A percentile compares a stretch with the other conserved stretches of the same genome.
Conservation (phyloP, 331 rosid species). For the Saraca asoca region DNA sequence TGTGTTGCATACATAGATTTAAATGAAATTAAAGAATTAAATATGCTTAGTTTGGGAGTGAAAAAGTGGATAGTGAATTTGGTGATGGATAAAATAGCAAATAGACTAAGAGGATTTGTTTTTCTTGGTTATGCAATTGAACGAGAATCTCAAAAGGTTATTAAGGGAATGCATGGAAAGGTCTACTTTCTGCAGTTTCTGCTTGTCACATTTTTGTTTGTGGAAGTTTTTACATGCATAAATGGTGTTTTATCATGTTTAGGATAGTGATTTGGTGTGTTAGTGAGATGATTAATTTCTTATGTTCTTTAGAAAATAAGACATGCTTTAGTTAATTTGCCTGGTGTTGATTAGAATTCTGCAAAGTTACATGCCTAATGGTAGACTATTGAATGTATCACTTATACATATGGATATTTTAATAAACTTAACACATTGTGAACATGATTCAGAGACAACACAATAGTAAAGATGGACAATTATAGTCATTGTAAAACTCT, state of each 20-base stretch:
- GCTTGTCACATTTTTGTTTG: neutral
- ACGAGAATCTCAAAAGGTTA: conserved; percentile 84
- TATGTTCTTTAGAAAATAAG: neutral
- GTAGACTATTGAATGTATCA: neutral
- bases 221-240: conserved; percentile 13
- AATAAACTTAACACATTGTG: neutral
- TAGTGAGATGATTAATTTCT: neutral
- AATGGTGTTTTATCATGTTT: conserved; percentile 1
- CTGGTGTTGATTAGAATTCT: neutral
- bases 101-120: conserved; percentile 94
- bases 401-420: neutral
- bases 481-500: neutral
- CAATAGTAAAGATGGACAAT: too few species aligned
- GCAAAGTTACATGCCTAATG: conserved; percentile 1
- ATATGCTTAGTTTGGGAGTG: too few species aligned
- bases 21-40: too few species aligned
- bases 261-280: neutral
- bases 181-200: conserved; percentile 38
- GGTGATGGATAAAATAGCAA: conserved; percentile 94
- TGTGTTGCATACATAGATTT: too few species aligned
- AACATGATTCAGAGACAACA: neutral
- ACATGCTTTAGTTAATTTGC: neutral
- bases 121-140: conserved; percentile 76
- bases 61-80: conserved; percentile 68
- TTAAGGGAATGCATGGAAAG: conserved; percentile 96